A percentile compares a stretch with the other conserved stretches of the same genome.
Conservation (phyloP, 2,329 filamentous ascomycete species). For the Claviceps fusiformis region DNA sequence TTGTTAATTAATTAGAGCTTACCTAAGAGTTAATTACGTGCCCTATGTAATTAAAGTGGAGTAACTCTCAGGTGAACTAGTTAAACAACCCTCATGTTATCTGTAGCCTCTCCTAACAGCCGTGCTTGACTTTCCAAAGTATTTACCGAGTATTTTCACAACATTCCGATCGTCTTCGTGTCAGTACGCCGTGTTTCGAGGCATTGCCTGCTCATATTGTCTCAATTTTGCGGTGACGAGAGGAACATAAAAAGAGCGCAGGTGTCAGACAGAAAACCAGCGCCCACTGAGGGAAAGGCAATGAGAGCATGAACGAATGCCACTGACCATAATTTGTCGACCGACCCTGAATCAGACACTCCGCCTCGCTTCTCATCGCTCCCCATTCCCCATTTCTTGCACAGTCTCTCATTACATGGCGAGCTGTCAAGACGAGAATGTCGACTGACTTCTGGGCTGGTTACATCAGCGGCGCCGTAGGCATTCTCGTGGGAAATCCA, state of each 20-base stretch:
- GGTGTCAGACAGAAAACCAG: background rate
- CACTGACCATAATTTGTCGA: background rate
- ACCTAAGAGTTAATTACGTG: too few relatives aligned
- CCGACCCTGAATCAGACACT: background rate
- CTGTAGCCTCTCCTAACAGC: too few relatives aligned
- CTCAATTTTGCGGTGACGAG: too few relatives aligned
- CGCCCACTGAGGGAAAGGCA: background rate
- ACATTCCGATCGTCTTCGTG: too few relatives aligned
- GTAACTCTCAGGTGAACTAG: too few relatives aligned
- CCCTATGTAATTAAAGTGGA: too few relatives aligned
- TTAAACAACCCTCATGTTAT: too few relatives aligned
- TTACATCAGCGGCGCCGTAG: constrained; percentile 72
- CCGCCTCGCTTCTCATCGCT: too few relatives aligned
- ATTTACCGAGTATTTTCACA: background rate
- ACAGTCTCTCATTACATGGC: background rate
- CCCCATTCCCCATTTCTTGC: background rate
- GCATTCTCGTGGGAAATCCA: constrained; percentile 82
- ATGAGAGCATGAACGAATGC: background rate
- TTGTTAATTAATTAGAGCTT: too few relatives aligned
- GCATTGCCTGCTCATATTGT: too few relatives aligned
- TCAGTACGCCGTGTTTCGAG: too few relatives aligned
- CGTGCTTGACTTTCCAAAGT: background rate
- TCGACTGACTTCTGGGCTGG: constrained; percentile 89
- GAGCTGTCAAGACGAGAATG: constrained; percentile 33
- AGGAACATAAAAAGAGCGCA: too few relatives aligned